Evolutionary conservation across 2,329 filamentous ascomycete species (phyloP), one percentile per base, ranked within the genome.

Genomic region (Colletotrichum endophyticum): DNA sequence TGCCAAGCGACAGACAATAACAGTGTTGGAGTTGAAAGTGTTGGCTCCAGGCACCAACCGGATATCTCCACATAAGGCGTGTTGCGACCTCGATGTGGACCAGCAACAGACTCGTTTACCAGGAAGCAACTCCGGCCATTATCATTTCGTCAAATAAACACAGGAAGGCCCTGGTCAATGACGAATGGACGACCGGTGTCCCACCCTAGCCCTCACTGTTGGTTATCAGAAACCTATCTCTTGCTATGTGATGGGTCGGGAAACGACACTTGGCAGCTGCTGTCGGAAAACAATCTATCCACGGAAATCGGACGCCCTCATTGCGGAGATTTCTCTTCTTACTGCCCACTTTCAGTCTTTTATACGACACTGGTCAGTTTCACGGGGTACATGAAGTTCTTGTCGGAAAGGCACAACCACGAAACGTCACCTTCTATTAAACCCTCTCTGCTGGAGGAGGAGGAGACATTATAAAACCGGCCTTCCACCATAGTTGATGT

Each of bases 11-110:
- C 39, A 4, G 0, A 11, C 39, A 49, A 49, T 49, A 0, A 49
- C 0, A 12, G 9, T 12, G 39, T 12, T 2, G 0, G 39, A 0
- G 8, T 44, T 19, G 9, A 0, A n/a, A 12, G 19, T 49, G 39
- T 49, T 8, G 0, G 44, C 44, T 22, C n/a, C 6, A 13, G 44
- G 44, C 44, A 13, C n/a, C n/a, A 22, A 53, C 6, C n/a, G 0
- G 44, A 22, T 7, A 53, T 53, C n/a, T 53, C n/a, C 44, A 53
- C 44, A 22, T 7, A 22, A 22, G 6, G 2, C n/a, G n/a, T 53
- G n/a, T 22, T 53, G 12, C 6, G n/a, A 22, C 44, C 44, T 53
- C n/a, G n/a, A 53, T 53, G 44, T 53, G n/a, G 44, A 13, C n/a
- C 44, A 53, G 44, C 11, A 53, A 53, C n/a, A 53, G n/a, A 22